These are phyloP conservation scores for Tolypocladium capitatum DNA, from an alignment of 2,329 filamentous ascomycete genomes.

Conservation along the genomic window DNA sequence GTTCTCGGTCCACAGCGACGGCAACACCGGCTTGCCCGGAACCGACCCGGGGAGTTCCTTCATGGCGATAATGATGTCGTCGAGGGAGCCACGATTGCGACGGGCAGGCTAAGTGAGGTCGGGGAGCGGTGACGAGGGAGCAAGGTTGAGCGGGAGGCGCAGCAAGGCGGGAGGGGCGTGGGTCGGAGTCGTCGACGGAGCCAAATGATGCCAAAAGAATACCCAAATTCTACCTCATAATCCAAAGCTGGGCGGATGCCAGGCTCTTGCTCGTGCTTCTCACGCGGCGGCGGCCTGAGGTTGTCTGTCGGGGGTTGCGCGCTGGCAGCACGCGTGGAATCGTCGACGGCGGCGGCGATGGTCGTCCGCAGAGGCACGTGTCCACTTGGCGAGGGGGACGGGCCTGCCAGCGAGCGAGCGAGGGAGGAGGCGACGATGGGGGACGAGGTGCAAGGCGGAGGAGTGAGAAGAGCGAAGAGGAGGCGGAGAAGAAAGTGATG, in stretches of 20 bases:
- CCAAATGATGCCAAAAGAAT: slow-evolving; percentile 14
- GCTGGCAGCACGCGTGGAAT: background rate
- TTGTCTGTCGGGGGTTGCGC: background rate
- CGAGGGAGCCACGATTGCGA: slow-evolving; percentile 5
- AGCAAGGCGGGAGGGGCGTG: too few species aligned
- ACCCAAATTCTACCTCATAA: slow-evolving; percentile 24
- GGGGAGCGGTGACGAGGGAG: background rate
- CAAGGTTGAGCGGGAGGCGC: too few species aligned
- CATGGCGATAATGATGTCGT: slow-evolving; percentile 13
- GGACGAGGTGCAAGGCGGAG: background rate
- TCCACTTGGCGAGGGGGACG: background rate
- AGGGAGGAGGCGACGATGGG: background rate
- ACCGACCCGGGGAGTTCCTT: slow-evolving; percentile 23
- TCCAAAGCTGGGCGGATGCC: slow-evolving; percentile 10
- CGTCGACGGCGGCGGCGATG: background rate
- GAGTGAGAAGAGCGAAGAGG: background rate
- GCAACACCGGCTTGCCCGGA: slow-evolving; percentile 27
- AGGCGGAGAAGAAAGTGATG: slow-evolving; percentile 6
- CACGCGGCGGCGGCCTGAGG: background rate
- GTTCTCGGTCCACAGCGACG: slow-evolving; percentile 25
- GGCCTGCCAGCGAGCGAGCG: background rate
- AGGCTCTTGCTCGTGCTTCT: background rate
- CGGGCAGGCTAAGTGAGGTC: background rate
- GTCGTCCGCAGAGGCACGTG: background rate
- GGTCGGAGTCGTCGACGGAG: background rate